Evolutionary conservation across 1,284 basidiomycete species (phyloP).

Genomic region (Trametes versicolor): DNA sequence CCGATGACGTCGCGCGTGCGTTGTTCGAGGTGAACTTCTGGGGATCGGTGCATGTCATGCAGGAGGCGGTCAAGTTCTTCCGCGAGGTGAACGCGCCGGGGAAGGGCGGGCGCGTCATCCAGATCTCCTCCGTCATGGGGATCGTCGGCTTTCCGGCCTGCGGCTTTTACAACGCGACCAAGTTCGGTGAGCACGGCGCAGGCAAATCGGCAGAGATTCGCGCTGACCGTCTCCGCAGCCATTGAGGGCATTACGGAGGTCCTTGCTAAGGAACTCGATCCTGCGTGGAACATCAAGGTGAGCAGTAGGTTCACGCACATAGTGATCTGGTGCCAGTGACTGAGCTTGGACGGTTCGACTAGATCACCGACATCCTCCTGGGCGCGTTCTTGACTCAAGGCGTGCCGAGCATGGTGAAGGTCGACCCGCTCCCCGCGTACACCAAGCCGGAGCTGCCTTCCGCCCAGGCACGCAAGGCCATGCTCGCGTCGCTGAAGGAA

Average conservation of each 20-base stretch:
- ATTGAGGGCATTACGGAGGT: constrained; percentile 47
- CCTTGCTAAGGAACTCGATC: constrained; percentile 46
- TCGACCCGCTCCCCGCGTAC: constrained; percentile 25
- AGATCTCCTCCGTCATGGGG: constrained; percentile 43
- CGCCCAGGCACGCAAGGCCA: constrained; percentile 6
- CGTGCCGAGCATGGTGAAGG: constrained; percentile 12
- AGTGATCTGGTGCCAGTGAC: too few species aligned
- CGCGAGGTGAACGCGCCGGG: constrained; percentile 42
- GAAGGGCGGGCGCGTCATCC: constrained; percentile 46
- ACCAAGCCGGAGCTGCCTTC: constrained; percentile 7
- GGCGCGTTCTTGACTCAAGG: constrained; percentile 24
- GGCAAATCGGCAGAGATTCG: not conserved
- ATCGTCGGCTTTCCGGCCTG: constrained; percentile 36
- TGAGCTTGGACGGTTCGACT: too few species aligned
- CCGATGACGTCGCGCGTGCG: constrained; percentile 34
- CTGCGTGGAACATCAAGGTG: constrained; percentile 54
- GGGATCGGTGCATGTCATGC: constrained; percentile 36
- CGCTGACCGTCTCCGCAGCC: constrained; percentile 13
- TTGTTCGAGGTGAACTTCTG: constrained; percentile 41
- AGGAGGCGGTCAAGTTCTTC: constrained; percentile 35
- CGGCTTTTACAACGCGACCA: constrained; percentile 47
- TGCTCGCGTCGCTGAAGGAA: constrained; percentile 7
- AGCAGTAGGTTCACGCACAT: not conserved
- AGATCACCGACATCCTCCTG: constrained; percentile 22
- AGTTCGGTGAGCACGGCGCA: constrained; percentile 37